Evolutionary conservation across 805 yeast species (phyloP), one percentile per base, ranked within the genome.

Genomic region (Candida coleopterorum): DNA sequence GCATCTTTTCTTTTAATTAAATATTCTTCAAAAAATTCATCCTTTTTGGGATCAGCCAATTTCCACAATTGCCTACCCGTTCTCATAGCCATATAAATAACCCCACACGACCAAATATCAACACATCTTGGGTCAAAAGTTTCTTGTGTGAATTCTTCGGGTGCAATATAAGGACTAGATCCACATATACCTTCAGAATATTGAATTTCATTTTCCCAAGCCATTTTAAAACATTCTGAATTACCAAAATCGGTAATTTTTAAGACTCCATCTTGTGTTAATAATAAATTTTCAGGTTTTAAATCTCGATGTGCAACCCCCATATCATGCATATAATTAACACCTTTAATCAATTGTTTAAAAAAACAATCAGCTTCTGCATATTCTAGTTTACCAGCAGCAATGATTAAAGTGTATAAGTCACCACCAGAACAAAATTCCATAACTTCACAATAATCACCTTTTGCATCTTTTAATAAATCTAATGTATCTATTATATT

Each of bases 31-130:
- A 78, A 90, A 52, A 85, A 86, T 49, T 81, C 94, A 54, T 90
- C 97, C 29, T 79, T 85, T 21, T 68, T 72, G 7, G 69, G 59
- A 40, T 77, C 75, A 2, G 97, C 96, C 40, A 79, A 64, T 49
- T 84, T 78, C 97, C 97, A 90, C 36, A 93, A 61, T 52, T 90
- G 96, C 36, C 96, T 70, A 4, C 97, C 98, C 0, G 96, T 85
- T 49, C 97, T 69, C 90, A 87, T 82, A 6, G 95, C 94, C 86
- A 87, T 81, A 54, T 84, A 87, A 24, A 87, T 86, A 9, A 87
- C 90, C 34, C 98, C 98, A 18, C 14, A 21, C 9, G 96, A 86
- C 98, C 98, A 93, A 84, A 93, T 88, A 59, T 93, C 98, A 35
- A 93, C 96, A 14, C 83, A 72, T 39, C 95, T 62, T 2, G 94